A percentile compares a stretch with the other conserved stretches of the same genome.
Evolutionary conservation across 805 yeast species (phyloP).

Genomic region (Barnettozyma botsteinii): DNA sequence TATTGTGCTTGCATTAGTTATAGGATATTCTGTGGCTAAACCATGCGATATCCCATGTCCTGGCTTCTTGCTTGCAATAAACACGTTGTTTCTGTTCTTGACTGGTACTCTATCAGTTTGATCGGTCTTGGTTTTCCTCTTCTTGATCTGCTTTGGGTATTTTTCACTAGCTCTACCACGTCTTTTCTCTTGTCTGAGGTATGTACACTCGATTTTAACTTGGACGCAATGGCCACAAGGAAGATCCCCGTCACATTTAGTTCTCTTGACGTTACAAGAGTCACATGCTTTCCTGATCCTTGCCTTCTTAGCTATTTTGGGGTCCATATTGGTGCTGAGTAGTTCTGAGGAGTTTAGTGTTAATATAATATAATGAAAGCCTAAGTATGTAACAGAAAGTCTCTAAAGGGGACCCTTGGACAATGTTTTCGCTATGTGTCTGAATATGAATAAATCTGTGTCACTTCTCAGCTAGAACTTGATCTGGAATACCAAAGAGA

Average conservation of each 20-base stretch:
- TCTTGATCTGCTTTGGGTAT: constrained; percentile 32
- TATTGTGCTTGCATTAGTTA: neutral
- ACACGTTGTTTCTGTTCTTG: neutral
- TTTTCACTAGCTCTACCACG: constrained; percentile 42
- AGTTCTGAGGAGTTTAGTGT: neutral
- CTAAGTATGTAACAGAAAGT: too few relatives aligned
- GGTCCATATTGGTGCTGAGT: neutral
- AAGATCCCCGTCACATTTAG: constrained; percentile 41
- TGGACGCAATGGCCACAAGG: constrained; percentile 41
- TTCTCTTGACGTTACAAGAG: constrained; percentile 39
- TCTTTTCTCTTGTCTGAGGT: constrained; percentile 37
- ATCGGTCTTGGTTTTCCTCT: constrained; percentile 17
- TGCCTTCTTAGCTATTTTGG: constrained; percentile 10
- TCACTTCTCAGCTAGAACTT: too few relatives aligned
- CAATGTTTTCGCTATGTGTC: too few relatives aligned
- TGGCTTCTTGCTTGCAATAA: constrained; percentile 5
- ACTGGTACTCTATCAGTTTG: neutral
- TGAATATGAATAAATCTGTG: too few relatives aligned
- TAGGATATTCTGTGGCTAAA: neutral
- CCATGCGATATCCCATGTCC: constrained; percentile 4
- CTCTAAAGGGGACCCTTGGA: too few relatives aligned
- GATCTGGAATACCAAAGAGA: too few relatives aligned
- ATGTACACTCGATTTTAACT: constrained; percentile 32
- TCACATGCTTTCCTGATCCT: constrained; percentile 40
- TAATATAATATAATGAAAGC: too few relatives aligned